Evolutionary conservation across 78 protist species (phyloP).

Genomic region (Dictyostelium firmibasis): DNA sequence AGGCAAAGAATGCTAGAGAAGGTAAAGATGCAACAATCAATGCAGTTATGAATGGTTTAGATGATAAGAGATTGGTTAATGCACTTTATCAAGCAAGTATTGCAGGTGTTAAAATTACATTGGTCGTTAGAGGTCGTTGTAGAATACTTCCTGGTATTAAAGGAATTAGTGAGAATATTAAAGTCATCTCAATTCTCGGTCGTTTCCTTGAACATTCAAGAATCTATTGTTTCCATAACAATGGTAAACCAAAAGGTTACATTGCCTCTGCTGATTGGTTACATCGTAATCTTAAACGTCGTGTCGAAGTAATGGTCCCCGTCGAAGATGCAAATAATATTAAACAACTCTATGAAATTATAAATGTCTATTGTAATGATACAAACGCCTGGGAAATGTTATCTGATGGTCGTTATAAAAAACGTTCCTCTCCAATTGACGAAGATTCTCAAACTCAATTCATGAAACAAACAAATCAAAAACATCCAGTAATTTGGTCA

Average conservation of each 20-base stretch:
- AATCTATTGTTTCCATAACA: slow-evolving; percentile 68
- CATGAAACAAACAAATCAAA: slow-evolving; percentile 18
- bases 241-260: slow-evolving; percentile 41
- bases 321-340: slow-evolving; percentile 54
- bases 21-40: slow-evolving; percentile 71
- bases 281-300: slow-evolving; percentile 50
- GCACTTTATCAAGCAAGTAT: slow-evolving; percentile 61
- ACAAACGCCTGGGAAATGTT: slow-evolving; percentile 75
- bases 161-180: slow-evolving; percentile 41
- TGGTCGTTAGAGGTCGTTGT: slow-evolving; percentile 72
- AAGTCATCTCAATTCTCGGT: slow-evolving; percentile 46
- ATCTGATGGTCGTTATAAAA: slow-evolving; percentile 72
- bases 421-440: slow-evolving; percentile 11
- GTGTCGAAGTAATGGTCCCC: slow-evolving; percentile 72
- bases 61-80: slow-evolving; percentile 53
- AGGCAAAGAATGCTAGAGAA: slow-evolving; percentile 46
- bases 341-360: slow-evolving; percentile 30
- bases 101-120: slow-evolving; percentile 65
- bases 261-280: slow-evolving; percentile 76
- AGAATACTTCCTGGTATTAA: slow-evolving; percentile 66
- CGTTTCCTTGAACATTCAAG: slow-evolving; percentile 69
- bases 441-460: slow-evolving; percentile 50
- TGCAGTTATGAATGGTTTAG: slow-evolving; percentile 71
- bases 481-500: slow-evolving; percentile 47
- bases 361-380: slow-evolving; percentile 48